Base-by-base conservation (phyloP, 805 yeast genomes). In the Kazachstania viticola region DNA sequence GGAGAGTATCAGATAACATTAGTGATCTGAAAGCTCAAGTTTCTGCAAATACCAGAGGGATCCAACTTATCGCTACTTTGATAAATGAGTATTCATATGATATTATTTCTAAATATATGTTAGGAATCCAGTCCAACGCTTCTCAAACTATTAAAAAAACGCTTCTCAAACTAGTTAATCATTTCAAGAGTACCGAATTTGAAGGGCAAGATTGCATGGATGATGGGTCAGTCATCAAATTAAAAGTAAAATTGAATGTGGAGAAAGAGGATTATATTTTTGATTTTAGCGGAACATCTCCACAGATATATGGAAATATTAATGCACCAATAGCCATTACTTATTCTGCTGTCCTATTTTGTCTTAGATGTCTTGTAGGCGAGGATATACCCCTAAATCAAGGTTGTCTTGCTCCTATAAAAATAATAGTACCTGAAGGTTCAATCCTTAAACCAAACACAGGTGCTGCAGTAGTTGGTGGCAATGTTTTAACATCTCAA, bases 311-410 rank as follows among this genome's bases (percentile, higher is more conserved):
- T 51, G 94, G 93, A 17, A 88, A 88, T 53, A 66, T 83, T 56
- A 88, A 91, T 55, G 95, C 96, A 0, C 97, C 98, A 1, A 73
- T 67, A 41, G 93, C 96, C 0, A 83, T 91, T 40, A 78, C 94
- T 2, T 74, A 74, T 48, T 80, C 94, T 17, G 95, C 96, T 1
- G 76, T 88, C 35, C 67, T 88, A 27, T 88, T 88, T 56, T 85
- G 88, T 38, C 59, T 88, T 46, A 62, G 98, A 38, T 79, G 93
- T 35, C 63, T 88, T 49, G 87, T 88, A 22, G 75, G 79, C 39
- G 83, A 77, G 40, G 85, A 81, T 40, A 85, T 88, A 35, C 98
- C 98, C 1, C 64, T 88, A 49, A 88, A 88, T 52, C 94, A 85
- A 51, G 97, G 98, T 7, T 88, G 95, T 54, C 64, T 88, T 42